Percentiles rank a stretch among this genome's conserved stretches.
Conservation (phyloP, 73 alveolate species). For the Durusdinium trenchii region DNA sequence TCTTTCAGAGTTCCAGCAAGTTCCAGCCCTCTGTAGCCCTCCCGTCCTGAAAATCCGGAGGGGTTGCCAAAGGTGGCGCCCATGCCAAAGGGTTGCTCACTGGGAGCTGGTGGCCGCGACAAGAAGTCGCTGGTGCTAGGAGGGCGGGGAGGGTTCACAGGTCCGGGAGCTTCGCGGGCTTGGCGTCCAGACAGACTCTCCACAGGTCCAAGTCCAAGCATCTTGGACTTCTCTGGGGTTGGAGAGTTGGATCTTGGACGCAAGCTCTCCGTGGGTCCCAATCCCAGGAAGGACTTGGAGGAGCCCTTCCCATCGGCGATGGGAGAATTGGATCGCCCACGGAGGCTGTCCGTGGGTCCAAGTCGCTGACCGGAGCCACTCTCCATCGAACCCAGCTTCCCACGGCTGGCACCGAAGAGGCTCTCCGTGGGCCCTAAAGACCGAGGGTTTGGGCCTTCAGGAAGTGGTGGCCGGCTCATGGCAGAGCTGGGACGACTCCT, state of each 20-base stretch:
- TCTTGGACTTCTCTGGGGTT: not conserved
- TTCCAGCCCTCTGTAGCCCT: too few species aligned
- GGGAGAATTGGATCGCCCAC: constrained; percentile 58
- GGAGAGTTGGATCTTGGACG: constrained; percentile 19
- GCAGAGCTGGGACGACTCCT: not conserved
- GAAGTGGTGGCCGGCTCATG: too few species aligned
- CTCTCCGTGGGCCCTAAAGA: too few species aligned
- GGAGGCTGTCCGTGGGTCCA: constrained; percentile 58
- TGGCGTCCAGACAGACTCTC: not conserved
- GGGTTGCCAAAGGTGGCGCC: too few species aligned
- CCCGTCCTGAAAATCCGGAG: too few species aligned
- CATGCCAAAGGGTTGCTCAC: constrained; percentile 24
- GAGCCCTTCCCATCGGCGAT: not conserved
- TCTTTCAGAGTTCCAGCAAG: too few species aligned
- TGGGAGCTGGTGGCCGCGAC: not conserved
- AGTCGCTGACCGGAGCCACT: too few species aligned
- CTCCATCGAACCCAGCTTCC: not conserved
- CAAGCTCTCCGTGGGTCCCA: constrained; percentile 48
- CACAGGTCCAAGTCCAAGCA: constrained; percentile 45
- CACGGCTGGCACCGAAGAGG: not conserved
- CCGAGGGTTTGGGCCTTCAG: too few species aligned
- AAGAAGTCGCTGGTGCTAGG: not conserved
- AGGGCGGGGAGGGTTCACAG: too few species aligned
- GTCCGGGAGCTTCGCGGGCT: too few species aligned
- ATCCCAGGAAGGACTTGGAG: not conserved